A percentile compares a stretch with the other conserved stretches of the same genome.
Conservation (phyloP, 1,284 basidiomycete genomes). For the Malassezia yamatoensis region DNA sequence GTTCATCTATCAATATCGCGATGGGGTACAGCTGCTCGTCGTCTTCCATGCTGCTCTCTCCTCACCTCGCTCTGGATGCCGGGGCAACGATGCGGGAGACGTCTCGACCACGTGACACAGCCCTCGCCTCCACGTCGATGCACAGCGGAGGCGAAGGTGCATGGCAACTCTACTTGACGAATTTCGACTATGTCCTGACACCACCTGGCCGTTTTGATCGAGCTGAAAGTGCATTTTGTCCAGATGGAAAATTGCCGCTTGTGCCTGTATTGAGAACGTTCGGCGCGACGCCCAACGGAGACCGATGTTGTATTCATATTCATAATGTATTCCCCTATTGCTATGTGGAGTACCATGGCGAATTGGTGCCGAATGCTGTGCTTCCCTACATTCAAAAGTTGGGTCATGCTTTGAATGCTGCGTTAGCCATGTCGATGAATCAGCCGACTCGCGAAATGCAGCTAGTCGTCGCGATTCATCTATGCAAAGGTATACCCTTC, state of each 20-base stretch:
- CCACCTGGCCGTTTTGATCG: conserved; percentile 2
- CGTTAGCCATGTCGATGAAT: conserved; percentile 28
- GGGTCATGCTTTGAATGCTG: conserved; percentile 59
- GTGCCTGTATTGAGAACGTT: conserved; percentile 50
- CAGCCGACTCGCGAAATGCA: conserved; percentile 18
- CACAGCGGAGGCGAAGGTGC: neutral
- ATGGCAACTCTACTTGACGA: conserved; percentile 5
- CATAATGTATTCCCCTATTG: conserved; percentile 61
- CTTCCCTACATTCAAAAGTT: conserved; percentile 60
- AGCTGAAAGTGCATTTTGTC: conserved; percentile 9
- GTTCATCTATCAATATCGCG: conserved; percentile 76
- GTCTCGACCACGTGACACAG: conserved; percentile 1
- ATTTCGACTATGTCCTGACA: conserved; percentile 9
- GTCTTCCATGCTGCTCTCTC: conserved; percentile 31
- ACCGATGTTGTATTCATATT: conserved; percentile 74
- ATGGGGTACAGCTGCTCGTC: conserved; percentile 47
- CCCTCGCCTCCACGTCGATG: neutral
- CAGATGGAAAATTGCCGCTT: neutral
- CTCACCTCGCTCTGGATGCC: neutral
- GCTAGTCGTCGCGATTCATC: conserved; percentile 54
- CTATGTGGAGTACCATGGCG: conserved; percentile 51
- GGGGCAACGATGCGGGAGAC: conserved; percentile 1
- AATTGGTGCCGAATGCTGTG: conserved; percentile 52
- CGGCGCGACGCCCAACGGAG: conserved; percentile 67
- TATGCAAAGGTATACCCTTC: conserved; percentile 89